Percentiles rank a stretch among this genome's conserved stretches.
phyloP scores from a whole-genome alignment of 2,329 filamentous ascomycete genomes.

The Sarocladiaceae sp. region DNA sequence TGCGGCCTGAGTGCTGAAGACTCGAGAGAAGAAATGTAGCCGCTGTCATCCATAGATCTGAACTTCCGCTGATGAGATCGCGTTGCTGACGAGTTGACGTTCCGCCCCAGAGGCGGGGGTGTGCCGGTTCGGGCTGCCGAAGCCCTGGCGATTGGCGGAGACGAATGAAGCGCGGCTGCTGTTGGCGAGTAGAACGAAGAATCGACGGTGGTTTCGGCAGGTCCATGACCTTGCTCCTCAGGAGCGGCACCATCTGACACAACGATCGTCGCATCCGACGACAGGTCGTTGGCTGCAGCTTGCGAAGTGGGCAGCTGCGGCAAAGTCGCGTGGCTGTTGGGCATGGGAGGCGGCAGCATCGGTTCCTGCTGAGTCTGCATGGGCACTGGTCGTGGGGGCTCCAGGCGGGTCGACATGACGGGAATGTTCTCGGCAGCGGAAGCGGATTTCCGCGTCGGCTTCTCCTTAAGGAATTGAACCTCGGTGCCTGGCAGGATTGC shows the following conservation, averaged over 20 bases:
- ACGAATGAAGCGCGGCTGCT: conserved; percentile 71
- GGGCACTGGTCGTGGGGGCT: conserved; percentile 39
- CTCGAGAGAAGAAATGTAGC: conserved; percentile 93
- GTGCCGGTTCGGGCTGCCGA: conserved; percentile 60
- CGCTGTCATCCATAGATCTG: conserved; percentile 80
- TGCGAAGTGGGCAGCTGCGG: conserved; percentile 31
- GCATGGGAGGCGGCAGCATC: conserved; percentile 39
- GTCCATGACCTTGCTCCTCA: conserved; percentile 42
- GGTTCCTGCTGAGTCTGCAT: conserved; percentile 32
- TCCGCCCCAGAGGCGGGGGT: conserved; percentile 62
- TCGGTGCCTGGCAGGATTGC: conserved; percentile 86
- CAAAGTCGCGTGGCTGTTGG: conserved; percentile 30
- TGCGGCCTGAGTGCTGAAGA: conserved; percentile 78
- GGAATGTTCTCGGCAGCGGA: conserved; percentile 51
- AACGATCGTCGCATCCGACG: conserved; percentile 72
- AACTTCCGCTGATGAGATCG: conserved; percentile 71
- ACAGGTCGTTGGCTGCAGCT: conserved; percentile 38
- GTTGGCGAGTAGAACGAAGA: conserved; percentile 64
- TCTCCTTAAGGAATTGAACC: conserved; percentile 82
- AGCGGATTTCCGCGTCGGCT: conserved; percentile 56
- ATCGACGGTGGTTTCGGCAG: conserved; percentile 30
- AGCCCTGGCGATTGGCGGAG: conserved; percentile 70
- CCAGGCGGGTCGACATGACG: conserved; percentile 51
- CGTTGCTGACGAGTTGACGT: conserved; percentile 55
- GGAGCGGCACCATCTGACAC: conserved; percentile 58